phyloP scores from a whole-genome alignment of 495 filamentous ascomycete species.

The Sordaria brevicollis region DNA sequence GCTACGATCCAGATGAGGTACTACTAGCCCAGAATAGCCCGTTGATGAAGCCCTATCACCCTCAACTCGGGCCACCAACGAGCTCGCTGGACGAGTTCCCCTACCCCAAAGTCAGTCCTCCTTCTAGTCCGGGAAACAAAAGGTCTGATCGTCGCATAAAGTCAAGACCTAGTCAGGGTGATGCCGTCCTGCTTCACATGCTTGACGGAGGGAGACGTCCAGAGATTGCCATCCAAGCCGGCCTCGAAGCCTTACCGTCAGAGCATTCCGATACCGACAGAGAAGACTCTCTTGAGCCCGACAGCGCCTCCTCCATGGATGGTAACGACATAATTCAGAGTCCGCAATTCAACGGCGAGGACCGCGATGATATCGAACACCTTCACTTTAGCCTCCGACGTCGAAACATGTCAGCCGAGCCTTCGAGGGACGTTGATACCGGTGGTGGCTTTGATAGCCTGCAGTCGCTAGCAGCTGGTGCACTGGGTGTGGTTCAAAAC shows the following conservation, averaged over 20 bases:
- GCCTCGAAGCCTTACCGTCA: slow-evolving; percentile 25
- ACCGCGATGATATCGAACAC: slow-evolving; percentile 7
- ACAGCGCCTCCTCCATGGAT: not conserved
- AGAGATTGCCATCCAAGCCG: slow-evolving; percentile 36
- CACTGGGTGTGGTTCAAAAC: slow-evolving; percentile 16
- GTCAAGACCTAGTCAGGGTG: slow-evolving; percentile 35
- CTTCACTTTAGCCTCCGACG: not conserved
- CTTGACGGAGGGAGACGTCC: slow-evolving; percentile 39
- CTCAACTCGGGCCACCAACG: slow-evolving; percentile 29
- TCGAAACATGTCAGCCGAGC: slow-evolving; percentile 3
- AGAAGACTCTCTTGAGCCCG: slow-evolving; percentile 2
- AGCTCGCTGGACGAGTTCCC: slow-evolving; percentile 21
- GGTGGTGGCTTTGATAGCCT: slow-evolving; percentile 23
- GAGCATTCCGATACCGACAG: slow-evolving; percentile 13
- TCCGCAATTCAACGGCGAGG: not conserved
- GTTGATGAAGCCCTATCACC: slow-evolving; percentile 28
- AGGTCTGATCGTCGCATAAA: slow-evolving; percentile 34
- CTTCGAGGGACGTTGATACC: slow-evolving; percentile 16
- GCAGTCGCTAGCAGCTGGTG: slow-evolving; percentile 31
- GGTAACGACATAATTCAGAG: not conserved
- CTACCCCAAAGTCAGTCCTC: slow-evolving; percentile 28
- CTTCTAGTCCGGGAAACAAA: slow-evolving; percentile 23
- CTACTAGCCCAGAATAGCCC: slow-evolving; percentile 29
- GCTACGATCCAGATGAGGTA: slow-evolving; percentile 38
- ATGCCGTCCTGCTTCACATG: slow-evolving; percentile 43